phyloP scores from a whole-genome alignment of 129 eudicot species.

The Heracleum sosnowskyi region DNA sequence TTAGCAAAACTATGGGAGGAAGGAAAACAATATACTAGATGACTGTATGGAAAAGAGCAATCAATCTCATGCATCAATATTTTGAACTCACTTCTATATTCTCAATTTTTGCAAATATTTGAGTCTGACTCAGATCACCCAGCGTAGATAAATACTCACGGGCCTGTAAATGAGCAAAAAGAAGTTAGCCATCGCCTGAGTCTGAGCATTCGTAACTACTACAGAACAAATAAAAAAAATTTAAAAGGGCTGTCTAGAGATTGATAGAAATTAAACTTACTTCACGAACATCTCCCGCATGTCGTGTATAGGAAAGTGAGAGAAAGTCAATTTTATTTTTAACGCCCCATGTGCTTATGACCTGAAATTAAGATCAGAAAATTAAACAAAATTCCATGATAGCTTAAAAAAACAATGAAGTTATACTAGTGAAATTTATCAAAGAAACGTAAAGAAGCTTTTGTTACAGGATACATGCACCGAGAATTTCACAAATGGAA shows the following conservation, averaged over 20 bases:
- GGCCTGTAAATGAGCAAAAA: constrained; percentile 46
- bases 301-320: constrained; percentile 82
- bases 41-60: not conserved
- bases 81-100: constrained; percentile 58
- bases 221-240: constrained; percentile 9
- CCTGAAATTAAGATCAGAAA: constrained; percentile 27
- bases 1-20: not conserved
- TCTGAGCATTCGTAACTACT: not conserved
- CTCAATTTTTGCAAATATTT: constrained; percentile 91
- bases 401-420: not conserved
- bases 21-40: not conserved
- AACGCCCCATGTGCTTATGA: constrained; percentile 91
- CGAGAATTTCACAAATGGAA: not conserved
- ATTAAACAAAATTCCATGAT: not conserved
- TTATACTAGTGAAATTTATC: not conserved
- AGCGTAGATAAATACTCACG: constrained; percentile 69
- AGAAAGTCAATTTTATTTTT: constrained; percentile 89
- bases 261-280: constrained; percentile 30
- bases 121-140: constrained; percentile 95
- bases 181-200: not conserved
- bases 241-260: not conserved
- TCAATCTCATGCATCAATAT: not conserved
- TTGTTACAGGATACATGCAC: not conserved
- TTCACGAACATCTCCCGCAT: constrained; percentile 92
- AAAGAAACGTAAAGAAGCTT: not conserved